A percentile compares a stretch with the other conserved stretches of the same genome.
Conservation (phyloP, 805 yeast species). For the Candida wancherniae region DNA sequence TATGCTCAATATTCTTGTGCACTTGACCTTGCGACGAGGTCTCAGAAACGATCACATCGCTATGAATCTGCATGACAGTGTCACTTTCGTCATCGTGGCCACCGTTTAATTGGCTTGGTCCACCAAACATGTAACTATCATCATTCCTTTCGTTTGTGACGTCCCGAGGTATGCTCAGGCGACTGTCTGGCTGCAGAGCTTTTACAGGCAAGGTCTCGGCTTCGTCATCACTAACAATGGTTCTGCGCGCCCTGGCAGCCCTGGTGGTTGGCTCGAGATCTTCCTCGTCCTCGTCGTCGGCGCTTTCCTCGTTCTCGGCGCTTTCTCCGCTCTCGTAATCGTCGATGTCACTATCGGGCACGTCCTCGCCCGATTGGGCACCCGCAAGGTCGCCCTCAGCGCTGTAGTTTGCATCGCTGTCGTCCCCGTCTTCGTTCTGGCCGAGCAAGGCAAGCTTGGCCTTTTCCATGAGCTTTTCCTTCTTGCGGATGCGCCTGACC, state of each 20-base stretch:
- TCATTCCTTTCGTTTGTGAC: conserved; percentile 14
- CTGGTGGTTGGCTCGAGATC: conserved; percentile 6
- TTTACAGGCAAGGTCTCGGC: no score
- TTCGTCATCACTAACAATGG: conserved; percentile 13
- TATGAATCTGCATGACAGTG: conserved; percentile 14
- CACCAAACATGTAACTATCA: conserved; percentile 18
- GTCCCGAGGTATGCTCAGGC: conserved; percentile 7
- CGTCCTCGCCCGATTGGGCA: conserved; percentile 16
- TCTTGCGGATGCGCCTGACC: conserved; percentile 39
- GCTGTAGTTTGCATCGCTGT: conserved; percentile 7
- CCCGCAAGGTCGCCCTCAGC: conserved; percentile 1
- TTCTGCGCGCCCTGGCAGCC: conserved; percentile 6
- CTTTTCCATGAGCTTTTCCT: conserved; percentile 36
- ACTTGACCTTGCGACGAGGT: conserved; percentile 6
- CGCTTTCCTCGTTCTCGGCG: conserved; percentile 4
- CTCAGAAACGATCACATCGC: conserved; percentile 10
- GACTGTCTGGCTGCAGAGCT: no score
- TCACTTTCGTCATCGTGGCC: conserved; percentile 9
- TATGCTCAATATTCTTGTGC: conserved; percentile 3
- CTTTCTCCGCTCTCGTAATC: conserved; percentile 1
- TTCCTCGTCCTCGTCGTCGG: conserved; percentile 15
- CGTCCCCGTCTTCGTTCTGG: conserved; percentile 12
- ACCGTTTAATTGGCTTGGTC: conserved; percentile 4
- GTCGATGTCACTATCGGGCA: conserved; percentile 17
- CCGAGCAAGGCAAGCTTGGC: conserved; percentile 30